phyloP scores from a whole-genome alignment of 768 basidiomycete species.

The Kwoniella heveanensis region DNA sequence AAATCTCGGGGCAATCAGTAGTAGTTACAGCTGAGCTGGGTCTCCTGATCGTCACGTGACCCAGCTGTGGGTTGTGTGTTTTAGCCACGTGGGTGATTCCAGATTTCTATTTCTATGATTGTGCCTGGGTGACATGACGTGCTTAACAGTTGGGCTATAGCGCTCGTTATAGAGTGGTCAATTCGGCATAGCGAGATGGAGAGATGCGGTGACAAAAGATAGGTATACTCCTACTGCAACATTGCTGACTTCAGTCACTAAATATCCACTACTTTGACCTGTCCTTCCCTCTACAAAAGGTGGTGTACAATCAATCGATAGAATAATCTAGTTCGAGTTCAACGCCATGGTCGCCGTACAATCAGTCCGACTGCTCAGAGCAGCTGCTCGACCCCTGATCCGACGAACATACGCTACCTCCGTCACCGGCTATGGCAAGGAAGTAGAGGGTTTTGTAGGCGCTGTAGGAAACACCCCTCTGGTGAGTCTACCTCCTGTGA shows the following conservation, averaged over 20 bases:
- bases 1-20: too few relatives aligned
- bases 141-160: too few relatives aligned
- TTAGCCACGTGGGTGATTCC: conserved; percentile 6
- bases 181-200: too few relatives aligned
- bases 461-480: conserved; percentile 93
- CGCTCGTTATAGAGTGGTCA: too few relatives aligned
- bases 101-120: conserved; percentile 5
- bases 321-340: neutral
- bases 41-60: too few relatives aligned
- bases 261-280: neutral
- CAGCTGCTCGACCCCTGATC: conserved; percentile 30
- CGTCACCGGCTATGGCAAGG: conserved; percentile 42
- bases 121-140: conserved; percentile 20
- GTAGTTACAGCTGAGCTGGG: too few relatives aligned
- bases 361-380: conserved; percentile 14
- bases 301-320: too few relatives aligned
- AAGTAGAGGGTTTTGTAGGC: conserved; percentile 72
- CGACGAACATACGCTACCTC: conserved; percentile 41
- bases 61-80: too few relatives aligned
- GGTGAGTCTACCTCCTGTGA: too few relatives aligned
- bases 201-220: neutral
- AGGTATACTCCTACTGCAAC: neutral
- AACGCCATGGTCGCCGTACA: conserved; percentile 10
- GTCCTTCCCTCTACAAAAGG: too few relatives aligned
- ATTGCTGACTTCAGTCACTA: neutral